Base-by-base conservation (phyloP, 1,139 yeast species). In the Nakaseomyces glabratus region DNA sequence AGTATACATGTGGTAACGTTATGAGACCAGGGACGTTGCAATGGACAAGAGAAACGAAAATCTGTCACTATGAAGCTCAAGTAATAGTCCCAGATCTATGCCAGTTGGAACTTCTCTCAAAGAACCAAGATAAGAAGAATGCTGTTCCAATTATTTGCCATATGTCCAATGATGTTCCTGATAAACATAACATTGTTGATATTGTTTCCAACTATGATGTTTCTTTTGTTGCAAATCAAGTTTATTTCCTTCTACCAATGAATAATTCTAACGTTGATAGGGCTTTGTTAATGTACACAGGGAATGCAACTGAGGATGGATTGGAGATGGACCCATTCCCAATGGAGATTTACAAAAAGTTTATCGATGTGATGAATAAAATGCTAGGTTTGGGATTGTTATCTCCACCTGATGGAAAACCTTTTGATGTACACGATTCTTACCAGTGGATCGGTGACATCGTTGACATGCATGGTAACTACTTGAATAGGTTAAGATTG, bases 1-100 rank as follows among this genome's bases (percentile, higher is more conserved):
- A 73, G 34, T 85, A 79, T 51, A 63, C 68, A 22, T 88, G 97
- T 57, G 77, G 76, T 43, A 66, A 70, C 1, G 49, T 52, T 2
- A 46, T 43, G 10, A 48, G 55, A 2, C 42, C 45, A 6, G 54
- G 63, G 0, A 42, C 45, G 4, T 57, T 76, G 3, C 60, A 60
- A 12, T 66, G 68, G 40, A 69, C 79, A 0, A 63, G 63, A 34
- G 97, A 88, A 57, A 62, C 73, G 34, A 71, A 69, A 42, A 79
- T 90, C 0, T 86, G 96, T 55, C 73, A 73, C 32, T 85, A 85
- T 49, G 68, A 69, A 44, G 67, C 79, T 55, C 65, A 65, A n/a
- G 59, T 85, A 1, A 66, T 68, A 30, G 63, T 79, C 1, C 78
- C 82, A 0, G 61, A 63, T 5, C 60, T 84, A 15, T 86, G 95